Base-by-base conservation (phyloP, 352 stramenopile species). In the Blastocystis sp. region DNA sequence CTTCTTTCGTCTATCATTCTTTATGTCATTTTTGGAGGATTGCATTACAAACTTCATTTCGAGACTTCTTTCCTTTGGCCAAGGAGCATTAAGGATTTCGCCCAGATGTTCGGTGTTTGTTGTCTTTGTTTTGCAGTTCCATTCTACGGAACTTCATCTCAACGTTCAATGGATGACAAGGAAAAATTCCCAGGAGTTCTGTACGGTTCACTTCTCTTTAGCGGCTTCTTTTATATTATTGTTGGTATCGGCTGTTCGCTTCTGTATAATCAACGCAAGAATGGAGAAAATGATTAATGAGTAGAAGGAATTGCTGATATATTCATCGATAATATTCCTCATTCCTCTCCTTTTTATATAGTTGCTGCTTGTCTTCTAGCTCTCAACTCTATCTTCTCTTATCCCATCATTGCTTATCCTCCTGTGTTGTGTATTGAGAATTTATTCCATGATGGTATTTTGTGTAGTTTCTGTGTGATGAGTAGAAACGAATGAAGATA, bases 101-200 rank as follows among this genome's bases (percentile, higher is more conserved):
- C 64, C 2, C 27, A 77, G 9, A 77, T 77, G 64, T 77, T 77
- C 64, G 64, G 64, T 13, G 64, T 77, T 22, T 77, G 64, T 42
- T 77, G 64, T 30, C 64, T 77, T 4, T 77, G 64, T 35, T 77
- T 77, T 42, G 64, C 64, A 6, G 64, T 77, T 33, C 64, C 64
- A 40, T 77, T 77, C 40, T 77, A 77, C 64, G 64, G 64, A 19
- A 77, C 64, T 48, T 77, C 64, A 40, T 77, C 64, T n/a, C 64
- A 77, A 48, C 64, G 64, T 6, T 77, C 64, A 48, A 77, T 77
- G 64, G 64, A 77, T 48, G 64, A 77, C 19, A 77, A 77, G 64
- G n/a, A 33, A 35, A 77, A 77, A 19, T 77, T 77, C 64, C 33
- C 33, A n/a, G 64, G 4, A 19, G 64, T 77, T 9, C 33, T 77